Evolutionary conservation across 1,139 yeast genomes (phyloP).

Genomic region (Yamadazyma pseudoaaseri): DNA sequence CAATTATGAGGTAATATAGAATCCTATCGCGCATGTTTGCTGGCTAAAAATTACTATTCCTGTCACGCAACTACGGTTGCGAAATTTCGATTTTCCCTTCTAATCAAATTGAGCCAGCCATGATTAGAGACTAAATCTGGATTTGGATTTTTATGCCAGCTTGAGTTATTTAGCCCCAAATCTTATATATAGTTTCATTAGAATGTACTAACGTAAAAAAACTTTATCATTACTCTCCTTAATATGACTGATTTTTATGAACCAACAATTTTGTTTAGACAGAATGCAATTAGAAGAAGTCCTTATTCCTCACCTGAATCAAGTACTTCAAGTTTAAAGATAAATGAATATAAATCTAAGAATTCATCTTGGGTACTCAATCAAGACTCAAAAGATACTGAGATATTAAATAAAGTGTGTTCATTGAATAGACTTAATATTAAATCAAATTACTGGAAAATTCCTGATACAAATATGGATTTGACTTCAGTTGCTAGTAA

Average conservation of each 20-base stretch:
- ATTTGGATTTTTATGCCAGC: slow-evolving; percentile 1
- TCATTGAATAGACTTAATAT: slow-evolving; percentile 42
- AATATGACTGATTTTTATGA: slow-evolving; percentile 39
- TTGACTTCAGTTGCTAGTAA: slow-evolving; percentile 52
- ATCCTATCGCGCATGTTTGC: slow-evolving; percentile 1
- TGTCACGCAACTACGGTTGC: not conserved
- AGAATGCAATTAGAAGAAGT: slow-evolving; percentile 42
- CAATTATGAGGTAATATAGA: no score
- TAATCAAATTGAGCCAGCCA: slow-evolving; percentile 1
- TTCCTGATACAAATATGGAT: slow-evolving; percentile 56
- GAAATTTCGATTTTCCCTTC: slow-evolving; percentile 1
- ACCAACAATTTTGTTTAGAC: slow-evolving; percentile 44
- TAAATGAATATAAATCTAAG: slow-evolving; percentile 6
- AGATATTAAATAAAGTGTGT: slow-evolving; percentile 39
- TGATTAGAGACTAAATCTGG: not conserved
- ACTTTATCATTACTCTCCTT: not conserved
- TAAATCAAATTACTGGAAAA: slow-evolving; percentile 70
- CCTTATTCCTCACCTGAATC: slow-evolving; percentile 30
- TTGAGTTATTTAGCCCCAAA: not conserved
- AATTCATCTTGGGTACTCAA: slow-evolving; percentile 27
- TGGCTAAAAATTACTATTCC: slow-evolving; percentile 1
- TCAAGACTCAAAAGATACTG: slow-evolving; percentile 26
- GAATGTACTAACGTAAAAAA: no score
- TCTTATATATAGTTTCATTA: not conserved
- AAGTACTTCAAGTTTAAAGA: slow-evolving; percentile 13